Conservation (phyloP, 164 flowering plant genomes). For the Paratinospora sagittata region DNA sequence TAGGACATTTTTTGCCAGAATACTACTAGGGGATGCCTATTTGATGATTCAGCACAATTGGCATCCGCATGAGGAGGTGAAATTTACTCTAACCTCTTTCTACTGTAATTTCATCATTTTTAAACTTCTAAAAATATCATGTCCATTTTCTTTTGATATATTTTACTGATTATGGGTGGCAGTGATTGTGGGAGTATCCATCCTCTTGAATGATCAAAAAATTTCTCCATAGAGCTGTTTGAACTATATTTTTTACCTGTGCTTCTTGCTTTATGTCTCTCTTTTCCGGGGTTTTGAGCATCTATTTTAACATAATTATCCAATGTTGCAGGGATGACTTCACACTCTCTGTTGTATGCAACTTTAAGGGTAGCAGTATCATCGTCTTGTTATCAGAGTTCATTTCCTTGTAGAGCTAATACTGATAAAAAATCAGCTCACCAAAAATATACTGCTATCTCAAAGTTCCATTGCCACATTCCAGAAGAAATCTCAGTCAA, state of each 20-base stretch:
- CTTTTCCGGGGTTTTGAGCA: not conserved
- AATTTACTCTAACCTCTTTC: too few species aligned
- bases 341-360: slow-evolving; percentile 30
- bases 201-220: not conserved
- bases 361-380: slow-evolving; percentile 36
- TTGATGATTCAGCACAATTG: too few species aligned
- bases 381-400: slow-evolving; percentile 27
- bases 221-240: not conserved
- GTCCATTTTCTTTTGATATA: too few species aligned
- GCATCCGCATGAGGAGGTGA: too few species aligned
- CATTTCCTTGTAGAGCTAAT: slow-evolving; percentile 17
- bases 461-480: slow-evolving; percentile 30
- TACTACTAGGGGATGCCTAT: too few species aligned
- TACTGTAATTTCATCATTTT: too few species aligned
- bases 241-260: not conserved
- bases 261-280: not conserved
- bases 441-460: slow-evolving; percentile 19
- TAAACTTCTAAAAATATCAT: too few species aligned
- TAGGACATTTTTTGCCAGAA: too few species aligned
- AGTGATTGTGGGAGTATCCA: not conserved
- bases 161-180: too few species aligned
- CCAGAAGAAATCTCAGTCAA: slow-evolving; percentile 29
- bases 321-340: slow-evolving; percentile 36
- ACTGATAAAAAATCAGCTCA: slow-evolving; percentile 20
- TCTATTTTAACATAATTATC: not conserved